These are phyloP conservation scores for Eucalyptus curtisii DNA, from an alignment of 345 rosid species.

Conservation along the genomic window DNA sequence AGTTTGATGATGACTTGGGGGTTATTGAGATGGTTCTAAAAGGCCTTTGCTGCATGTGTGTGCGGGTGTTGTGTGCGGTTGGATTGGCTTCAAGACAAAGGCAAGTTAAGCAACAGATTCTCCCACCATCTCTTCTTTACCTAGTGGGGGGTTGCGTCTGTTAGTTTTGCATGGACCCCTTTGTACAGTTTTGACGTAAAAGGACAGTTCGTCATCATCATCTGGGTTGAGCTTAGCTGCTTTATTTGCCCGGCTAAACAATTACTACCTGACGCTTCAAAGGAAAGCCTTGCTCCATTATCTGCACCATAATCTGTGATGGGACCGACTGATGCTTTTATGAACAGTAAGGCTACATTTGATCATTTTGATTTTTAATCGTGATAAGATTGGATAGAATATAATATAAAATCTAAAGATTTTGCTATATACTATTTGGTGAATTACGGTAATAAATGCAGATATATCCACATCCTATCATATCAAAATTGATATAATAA, in stretches of 20 bases:
- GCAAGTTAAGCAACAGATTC: background rate
- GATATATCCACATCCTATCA: rapidly evolving
- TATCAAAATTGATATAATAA: too few species aligned
- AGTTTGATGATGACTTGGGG: background rate
- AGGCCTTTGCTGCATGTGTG: background rate
- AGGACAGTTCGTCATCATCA: background rate
- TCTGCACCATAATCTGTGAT: background rate
- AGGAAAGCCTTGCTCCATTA: background rate
- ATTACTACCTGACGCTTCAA: background rate
- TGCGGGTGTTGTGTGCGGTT: background rate
- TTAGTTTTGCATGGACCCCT: background rate
- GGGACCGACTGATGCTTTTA: background rate
- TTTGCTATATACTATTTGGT: too few species aligned
- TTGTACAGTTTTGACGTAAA: background rate
- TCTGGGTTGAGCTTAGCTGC: background rate
- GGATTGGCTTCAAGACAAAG: background rate
- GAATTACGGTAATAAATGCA: rapidly evolving
- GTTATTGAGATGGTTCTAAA: background rate
- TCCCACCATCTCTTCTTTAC: background rate
- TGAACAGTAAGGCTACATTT: background rate
- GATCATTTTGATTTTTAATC: too few species aligned
- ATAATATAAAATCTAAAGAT: too few species aligned
- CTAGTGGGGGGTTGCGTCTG: background rate
- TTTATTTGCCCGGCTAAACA: background rate
- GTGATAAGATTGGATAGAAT: rapidly evolving